A percentile compares a stretch with the other conserved stretches of the same genome.
Conservation (phyloP, 1,284 basidiomycete genomes). For the Malassezia equina region DNA sequence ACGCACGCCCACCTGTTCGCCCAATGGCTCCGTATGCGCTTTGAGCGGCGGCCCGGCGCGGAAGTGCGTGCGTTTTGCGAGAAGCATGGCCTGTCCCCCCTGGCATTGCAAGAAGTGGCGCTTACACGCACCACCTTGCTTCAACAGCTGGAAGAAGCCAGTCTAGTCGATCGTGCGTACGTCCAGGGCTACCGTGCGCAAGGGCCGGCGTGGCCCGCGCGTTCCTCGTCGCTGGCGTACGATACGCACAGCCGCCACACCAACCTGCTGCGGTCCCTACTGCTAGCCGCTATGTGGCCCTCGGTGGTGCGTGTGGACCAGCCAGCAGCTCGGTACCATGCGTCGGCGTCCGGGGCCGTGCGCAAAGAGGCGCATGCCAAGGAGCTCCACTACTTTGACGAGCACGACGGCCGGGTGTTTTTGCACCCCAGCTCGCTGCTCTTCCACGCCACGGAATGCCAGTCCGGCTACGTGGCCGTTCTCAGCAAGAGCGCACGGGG, state of each 20-base stretch:
- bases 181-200: conserved; percentile 2
- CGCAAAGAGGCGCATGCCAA: conserved; percentile 33
- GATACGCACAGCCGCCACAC: conserved; percentile 26
- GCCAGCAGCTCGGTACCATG: conserved; percentile 36
- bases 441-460: conserved; percentile 65
- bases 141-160: conserved; percentile 61
- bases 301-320: conserved; percentile 51
- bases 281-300: conserved; percentile 48
- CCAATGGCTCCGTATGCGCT: conserved; percentile 56
- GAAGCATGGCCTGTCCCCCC: conserved; percentile 72
- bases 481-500: conserved; percentile 63
- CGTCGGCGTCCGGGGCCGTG: conserved; percentile 35
- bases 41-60: conserved; percentile 53
- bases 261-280: conserved; percentile 30
- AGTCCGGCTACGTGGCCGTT: conserved; percentile 67
- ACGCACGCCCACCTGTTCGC: conserved; percentile 71
- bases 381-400: conserved; percentile 38
- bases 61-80: conserved; percentile 64
- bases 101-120: conserved; percentile 69
- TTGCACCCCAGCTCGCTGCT: conserved; percentile 74
- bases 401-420: conserved; percentile 57
- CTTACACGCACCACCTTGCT: conserved; percentile 70
- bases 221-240: conserved; percentile 43
- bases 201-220: conserved; percentile 22
- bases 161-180: conserved; percentile 55